Evolutionary conservation across 1,139 yeast species (phyloP).

Genomic region (Diutina scorzettiae): DNA sequence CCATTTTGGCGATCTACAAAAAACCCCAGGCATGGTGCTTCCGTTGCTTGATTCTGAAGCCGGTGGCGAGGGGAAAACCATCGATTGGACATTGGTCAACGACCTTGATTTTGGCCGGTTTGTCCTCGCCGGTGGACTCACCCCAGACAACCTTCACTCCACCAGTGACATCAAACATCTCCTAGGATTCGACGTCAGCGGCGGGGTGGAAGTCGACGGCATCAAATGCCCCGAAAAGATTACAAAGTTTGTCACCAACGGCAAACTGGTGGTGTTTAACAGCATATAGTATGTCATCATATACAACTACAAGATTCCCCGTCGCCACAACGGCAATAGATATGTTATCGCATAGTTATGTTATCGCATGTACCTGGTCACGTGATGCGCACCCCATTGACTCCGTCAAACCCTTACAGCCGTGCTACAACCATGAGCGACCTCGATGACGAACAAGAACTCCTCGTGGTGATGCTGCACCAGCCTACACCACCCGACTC

Average conservation of each 20-base stretch:
- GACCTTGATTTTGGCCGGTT: conserved; percentile 30
- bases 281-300: no score
- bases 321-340: no score
- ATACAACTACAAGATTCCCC: no score
- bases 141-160: conserved; percentile 50
- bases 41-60: conserved; percentile 76
- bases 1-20: conserved; percentile 11
- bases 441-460: neutral
- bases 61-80: conserved; percentile 81
- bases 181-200: conserved; percentile 88
- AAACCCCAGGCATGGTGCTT: conserved; percentile 13
- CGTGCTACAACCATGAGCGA: conserved; percentile 4
- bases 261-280: neutral
- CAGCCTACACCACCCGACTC: neutral
- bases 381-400: no score
- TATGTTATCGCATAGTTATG: no score
- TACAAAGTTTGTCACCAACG: neutral
- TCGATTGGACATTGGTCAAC: conserved; percentile 49
- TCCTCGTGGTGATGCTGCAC: conserved; percentile 2
- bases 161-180: conserved; percentile 42
- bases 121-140: conserved; percentile 83
- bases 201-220: conserved; percentile 48
- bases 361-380: no score
- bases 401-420: no score
- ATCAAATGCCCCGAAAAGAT: neutral